Evolutionary conservation across 345 rosid species (phyloP).

Genomic region (Schrenkiella parvula): DNA sequence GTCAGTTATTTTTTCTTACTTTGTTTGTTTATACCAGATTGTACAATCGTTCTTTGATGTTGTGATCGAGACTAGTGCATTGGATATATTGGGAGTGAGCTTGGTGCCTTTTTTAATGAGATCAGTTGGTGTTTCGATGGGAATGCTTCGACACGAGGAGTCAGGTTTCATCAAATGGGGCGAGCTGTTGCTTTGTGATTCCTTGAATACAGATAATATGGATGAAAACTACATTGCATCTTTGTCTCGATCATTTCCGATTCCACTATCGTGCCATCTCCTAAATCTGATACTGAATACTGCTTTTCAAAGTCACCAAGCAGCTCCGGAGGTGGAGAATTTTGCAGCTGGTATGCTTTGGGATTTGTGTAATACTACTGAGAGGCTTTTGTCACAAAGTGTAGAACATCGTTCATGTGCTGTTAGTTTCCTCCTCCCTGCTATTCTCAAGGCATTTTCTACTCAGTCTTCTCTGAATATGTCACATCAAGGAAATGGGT

Average conservation of each 20-base stretch:
- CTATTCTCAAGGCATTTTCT: constrained; percentile 59
- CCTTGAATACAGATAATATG: constrained; percentile 2
- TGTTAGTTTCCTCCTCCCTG: constrained; percentile 65
- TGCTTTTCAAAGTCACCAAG: constrained; percentile 42
- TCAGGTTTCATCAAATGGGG: constrained; percentile 45
- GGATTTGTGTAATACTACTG: constrained; percentile 63
- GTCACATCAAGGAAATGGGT: constrained; percentile 37
- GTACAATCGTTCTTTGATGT: constrained; percentile 58
- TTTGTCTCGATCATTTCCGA: constrained; percentile 40
- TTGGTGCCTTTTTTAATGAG: constrained; percentile 74
- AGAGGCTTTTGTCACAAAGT: constrained; percentile 59
- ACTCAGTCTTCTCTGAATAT: constrained; percentile 36
- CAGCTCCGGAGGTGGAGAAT: constrained; percentile 33
- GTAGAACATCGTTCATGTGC: constrained; percentile 76
- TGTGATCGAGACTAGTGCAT: constrained; percentile 49
- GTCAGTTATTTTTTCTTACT: constrained; percentile 3
- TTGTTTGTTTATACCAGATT: constrained; percentile 46
- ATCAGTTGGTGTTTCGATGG: constrained; percentile 51
- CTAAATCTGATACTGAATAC: constrained; percentile 52
- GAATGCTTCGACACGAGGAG: constrained; percentile 44
- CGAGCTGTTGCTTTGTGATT: constrained; percentile 20
- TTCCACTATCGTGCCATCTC: constrained; percentile 65
- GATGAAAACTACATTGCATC: constrained; percentile 35
- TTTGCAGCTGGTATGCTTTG: constrained; percentile 55
- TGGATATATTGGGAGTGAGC: constrained; percentile 53